Conservation (phyloP, 306 rosid genomes). For the Prunus persica region DNA sequence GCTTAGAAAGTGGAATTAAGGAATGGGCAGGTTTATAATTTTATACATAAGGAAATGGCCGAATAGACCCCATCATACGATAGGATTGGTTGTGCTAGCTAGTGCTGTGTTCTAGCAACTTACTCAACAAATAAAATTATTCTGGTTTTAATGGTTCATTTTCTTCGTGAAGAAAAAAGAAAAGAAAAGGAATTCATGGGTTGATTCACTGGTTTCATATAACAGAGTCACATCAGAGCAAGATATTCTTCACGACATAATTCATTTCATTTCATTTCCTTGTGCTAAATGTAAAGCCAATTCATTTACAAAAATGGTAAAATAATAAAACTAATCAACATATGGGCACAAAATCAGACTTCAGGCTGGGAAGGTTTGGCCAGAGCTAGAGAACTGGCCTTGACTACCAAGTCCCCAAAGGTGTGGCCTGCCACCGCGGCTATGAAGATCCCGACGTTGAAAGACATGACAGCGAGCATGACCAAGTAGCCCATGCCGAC, state of each 20-base stretch:
- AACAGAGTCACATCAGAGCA: no score
- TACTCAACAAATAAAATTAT: neutral
- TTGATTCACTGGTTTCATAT: no score
- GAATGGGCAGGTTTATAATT: neutral
- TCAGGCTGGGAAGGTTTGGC: conserved; percentile 16
- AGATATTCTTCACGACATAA: no score
- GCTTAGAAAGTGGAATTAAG: neutral
- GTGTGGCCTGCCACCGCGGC: conserved; percentile 66
- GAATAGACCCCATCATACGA: neutral
- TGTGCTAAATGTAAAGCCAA: neutral
- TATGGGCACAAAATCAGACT: conserved; percentile 21
- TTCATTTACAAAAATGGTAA: neutral
- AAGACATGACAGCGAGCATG: conserved; percentile 80
- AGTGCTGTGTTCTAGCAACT: neutral
- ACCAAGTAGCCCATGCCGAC: conserved; percentile 49
- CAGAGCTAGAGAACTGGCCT: conserved; percentile 29
- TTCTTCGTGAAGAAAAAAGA: no score
- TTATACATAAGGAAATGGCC: neutral
- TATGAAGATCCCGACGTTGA: conserved; percentile 60
- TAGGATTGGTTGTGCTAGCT: neutral
- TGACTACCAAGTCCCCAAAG: conserved; percentile 52
- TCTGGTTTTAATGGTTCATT: neutral
- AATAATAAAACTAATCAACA: neutral
- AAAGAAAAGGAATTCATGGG: no score
- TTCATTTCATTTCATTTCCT: neutral